phyloP scores from a whole-genome alignment of 768 basidiomycete species.

The Tricholomella constricta region DNA sequence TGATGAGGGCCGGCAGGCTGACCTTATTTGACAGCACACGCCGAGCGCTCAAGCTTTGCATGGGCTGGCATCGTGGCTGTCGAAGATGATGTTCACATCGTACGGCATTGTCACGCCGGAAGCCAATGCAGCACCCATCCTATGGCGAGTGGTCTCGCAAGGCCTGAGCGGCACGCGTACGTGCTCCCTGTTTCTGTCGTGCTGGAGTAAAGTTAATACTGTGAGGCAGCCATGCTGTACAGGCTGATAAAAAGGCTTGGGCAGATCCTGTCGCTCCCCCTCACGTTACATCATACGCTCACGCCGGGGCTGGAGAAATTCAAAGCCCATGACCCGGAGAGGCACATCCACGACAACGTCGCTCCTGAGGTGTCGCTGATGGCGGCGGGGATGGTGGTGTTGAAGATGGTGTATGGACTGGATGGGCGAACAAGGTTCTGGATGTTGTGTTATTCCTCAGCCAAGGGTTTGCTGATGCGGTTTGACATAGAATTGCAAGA shows the following conservation, averaged over 20 bases:
- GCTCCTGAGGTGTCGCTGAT: constrained; percentile 69
- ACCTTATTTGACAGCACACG: constrained; percentile 51
- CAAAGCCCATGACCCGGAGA: constrained; percentile 40
- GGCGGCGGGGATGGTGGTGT: constrained; percentile 61
- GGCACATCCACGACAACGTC: constrained; percentile 61
- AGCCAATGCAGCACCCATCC: constrained; percentile 69
- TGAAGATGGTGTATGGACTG: constrained; percentile 86
- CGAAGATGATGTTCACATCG: constrained; percentile 48
- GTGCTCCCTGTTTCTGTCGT: constrained; percentile 33
- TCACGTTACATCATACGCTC: constrained; percentile 59
- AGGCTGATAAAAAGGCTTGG: constrained; percentile 61
- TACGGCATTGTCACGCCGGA: constrained; percentile 73
- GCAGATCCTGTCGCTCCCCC: constrained; percentile 54
- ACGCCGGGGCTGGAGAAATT: constrained; percentile 40
- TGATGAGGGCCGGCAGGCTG: background rate
- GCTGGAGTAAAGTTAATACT: constrained; percentile 14
- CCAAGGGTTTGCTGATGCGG: constrained; percentile 5
- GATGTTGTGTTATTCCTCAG: constrained; percentile 13
- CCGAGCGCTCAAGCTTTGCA: constrained; percentile 64
- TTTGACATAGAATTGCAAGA: constrained; percentile 41
- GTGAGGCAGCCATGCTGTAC: constrained; percentile 61
- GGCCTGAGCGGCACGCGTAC: constrained; percentile 74
- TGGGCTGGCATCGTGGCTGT: constrained; percentile 60
- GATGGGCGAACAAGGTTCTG: constrained; percentile 65
- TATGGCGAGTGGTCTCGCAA: constrained; percentile 71